Base-by-base conservation (phyloP, 2,329 filamentous ascomycete species). In the Immersiporthe knoxdaviesiana region DNA sequence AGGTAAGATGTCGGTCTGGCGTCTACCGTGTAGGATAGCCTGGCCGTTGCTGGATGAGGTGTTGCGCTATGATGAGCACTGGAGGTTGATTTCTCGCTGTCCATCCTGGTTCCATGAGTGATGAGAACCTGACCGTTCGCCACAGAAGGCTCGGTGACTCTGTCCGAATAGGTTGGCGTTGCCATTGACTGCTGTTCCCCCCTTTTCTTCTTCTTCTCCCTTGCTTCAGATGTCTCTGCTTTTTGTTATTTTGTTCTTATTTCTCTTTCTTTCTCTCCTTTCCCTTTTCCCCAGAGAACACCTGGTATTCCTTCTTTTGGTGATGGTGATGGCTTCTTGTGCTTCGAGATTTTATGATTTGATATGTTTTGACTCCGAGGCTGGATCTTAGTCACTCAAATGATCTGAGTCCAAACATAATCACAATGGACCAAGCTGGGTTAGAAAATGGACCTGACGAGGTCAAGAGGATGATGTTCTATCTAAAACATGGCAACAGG, bases 1-100 rank as follows among this genome's bases (percentile, higher is more conserved):
- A 67, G 64, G 6, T 67, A 69, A 3, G 68, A 67, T 5, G 59
- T 67, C 35, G 59, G 63, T 63, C 58, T 59, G 32, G 47, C 50
- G 2, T 63, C 63, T 24, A 12, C 35, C 16, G 58, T 27, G 2
- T 3, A 21, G 21, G 32, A 21, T 12, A 18, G 35, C 37, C 12
- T 21, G 21, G 63, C n/a, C 50, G 39, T 65, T 35, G 63, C 63
- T 56, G 63, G 52, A 16, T 6, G 1, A 18, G 18, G 6, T 41
- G 47, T n/a, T 30, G 35, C 11, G 14, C 47, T 10, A 30, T 14
- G 3, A 35, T 35, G 35, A 30, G 50, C 59, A 35, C 63, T 63
- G n/a, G 67, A 63, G 24, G 58, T 60, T 12, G 21, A 21, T 41
- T 59, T 27, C n/a, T 27, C 12, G 37, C 41, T 67, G 27, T 61